phyloP scores from a whole-genome alignment of 169 alveolate species.

The Plasmodium ovale region DNA sequence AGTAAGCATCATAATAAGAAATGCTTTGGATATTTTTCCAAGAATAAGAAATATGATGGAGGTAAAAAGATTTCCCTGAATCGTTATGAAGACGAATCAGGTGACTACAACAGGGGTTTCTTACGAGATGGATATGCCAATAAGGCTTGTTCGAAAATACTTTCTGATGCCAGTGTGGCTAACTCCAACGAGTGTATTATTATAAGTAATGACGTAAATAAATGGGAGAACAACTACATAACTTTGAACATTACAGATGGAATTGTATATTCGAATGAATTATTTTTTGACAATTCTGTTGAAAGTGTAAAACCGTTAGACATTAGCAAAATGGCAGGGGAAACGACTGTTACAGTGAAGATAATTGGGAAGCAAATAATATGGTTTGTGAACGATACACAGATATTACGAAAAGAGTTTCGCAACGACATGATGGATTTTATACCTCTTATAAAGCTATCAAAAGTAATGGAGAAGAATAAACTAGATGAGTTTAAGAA shows the following conservation, averaged over 20 bases:
- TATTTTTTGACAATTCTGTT: background rate
- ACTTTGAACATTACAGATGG: slow-evolving; percentile 32
- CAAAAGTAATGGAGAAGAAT: background rate
- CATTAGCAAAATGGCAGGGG: slow-evolving; percentile 10
- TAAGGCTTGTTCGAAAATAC: background rate
- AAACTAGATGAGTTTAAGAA: background rate
- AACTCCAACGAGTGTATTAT: background rate
- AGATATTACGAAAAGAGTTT: slow-evolving; percentile 39
- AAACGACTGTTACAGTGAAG: slow-evolving; percentile 32
- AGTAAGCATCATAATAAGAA: slow-evolving; percentile 5
- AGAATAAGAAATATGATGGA: background rate
- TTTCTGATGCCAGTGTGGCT: background rate
- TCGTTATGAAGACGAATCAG: slow-evolving; percentile 1
- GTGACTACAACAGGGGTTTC: background rate
- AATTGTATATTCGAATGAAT: slow-evolving; percentile 27
- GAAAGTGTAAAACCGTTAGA: slow-evolving; percentile 17
- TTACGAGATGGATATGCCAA: background rate
- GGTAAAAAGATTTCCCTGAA: slow-evolving; percentile 1
- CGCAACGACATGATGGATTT: slow-evolving; percentile 7
- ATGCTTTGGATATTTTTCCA: background rate
- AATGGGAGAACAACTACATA: slow-evolving; percentile 10
- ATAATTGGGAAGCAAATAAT: slow-evolving; percentile 58
- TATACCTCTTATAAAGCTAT: slow-evolving; percentile 39
- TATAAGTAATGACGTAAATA: background rate
- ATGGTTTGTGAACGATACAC: slow-evolving; percentile 56